Base-by-base conservation (phyloP, 345 rosid genomes). In the Syzygium jambos region DNA sequence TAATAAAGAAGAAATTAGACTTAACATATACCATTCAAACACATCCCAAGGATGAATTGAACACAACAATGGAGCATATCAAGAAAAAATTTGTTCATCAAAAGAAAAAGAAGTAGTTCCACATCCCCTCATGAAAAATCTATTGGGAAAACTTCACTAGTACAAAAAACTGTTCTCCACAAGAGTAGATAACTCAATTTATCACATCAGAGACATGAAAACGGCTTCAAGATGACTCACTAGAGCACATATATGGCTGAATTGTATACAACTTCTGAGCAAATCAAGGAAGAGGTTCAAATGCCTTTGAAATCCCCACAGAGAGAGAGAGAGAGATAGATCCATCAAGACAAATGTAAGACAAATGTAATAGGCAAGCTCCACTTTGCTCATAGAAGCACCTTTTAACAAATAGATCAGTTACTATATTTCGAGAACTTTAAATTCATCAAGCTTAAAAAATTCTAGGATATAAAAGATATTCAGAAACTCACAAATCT, bases 401-500 rank as follows among this genome's bases (percentile, higher is more conserved):
- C 7, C 25, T 34, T 30, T 73, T 19, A 34, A 29, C 23, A 38
- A 52, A 46, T 52, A 52, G 27, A 52, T 84, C 85, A 84, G 46
- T 9, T 55, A 27, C 41, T 9, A 38, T 21, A 34, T 22, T 11
- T 52, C 22, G 13, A 55, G 16, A 85, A 57, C 22, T 38, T 51
- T 25, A 27, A 43, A 12, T 55, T 46, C 9, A 38, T 46, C 49
- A 30, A 29, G 51, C 57, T 13, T 55, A 51, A 51, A 57, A 80
- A 30, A 63, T n/a, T 80, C 53, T 34, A 56, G 12, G 12, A 65
- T 63, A 51, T 23, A n/a, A 23, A 86, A 51, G 55, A 52, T 59
- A 77, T 29, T 59, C 41, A 12, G 82, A 77, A 88, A 93, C 98
- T 94, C 90, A 95, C 98, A 91, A 90, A 95, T 95, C 98, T 93